These are phyloP conservation scores for Gaultheria prostrata DNA, from an alignment of 148 eudicot species.

Conservation along the genomic window DNA sequence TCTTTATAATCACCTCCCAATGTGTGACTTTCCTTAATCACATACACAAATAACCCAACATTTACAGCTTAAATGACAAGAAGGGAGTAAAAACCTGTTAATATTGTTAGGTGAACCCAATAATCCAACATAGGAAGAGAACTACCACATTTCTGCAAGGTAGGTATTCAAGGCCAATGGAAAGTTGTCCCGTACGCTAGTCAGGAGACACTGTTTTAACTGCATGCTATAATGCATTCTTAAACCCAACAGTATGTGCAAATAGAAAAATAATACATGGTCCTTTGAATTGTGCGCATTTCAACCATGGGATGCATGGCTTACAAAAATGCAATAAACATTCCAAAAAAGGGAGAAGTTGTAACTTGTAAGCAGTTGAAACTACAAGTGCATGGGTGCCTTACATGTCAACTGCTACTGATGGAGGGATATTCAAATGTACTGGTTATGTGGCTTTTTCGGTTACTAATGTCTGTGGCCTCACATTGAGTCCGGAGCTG, in stretches of 20 bases:
- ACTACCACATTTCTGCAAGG: background rate
- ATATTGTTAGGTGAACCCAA: background rate
- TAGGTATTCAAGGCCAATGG: background rate
- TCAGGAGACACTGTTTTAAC: background rate
- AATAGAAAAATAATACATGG: background rate
- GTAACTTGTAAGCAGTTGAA: slow-evolving; percentile 4
- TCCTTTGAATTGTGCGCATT: background rate
- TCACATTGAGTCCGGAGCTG: background rate
- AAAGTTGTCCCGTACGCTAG: background rate
- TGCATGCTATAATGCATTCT: background rate
- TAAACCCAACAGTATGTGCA: background rate
- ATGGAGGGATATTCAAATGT: background rate
- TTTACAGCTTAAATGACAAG: background rate
- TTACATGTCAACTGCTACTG: background rate
- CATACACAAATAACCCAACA: background rate
- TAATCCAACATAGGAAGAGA: background rate
- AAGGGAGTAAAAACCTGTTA: background rate
- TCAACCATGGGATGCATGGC: background rate
- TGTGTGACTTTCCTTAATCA: background rate
- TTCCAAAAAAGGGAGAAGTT: background rate
- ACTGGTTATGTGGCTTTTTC: background rate
- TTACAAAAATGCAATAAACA: background rate
- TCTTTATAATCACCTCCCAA: background rate
- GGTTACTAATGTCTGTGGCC: background rate
- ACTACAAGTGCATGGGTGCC: background rate